These are phyloP conservation scores for Glycine tomentella DNA, from an alignment of 306 rosid species.

Conservation along the genomic window DNA sequence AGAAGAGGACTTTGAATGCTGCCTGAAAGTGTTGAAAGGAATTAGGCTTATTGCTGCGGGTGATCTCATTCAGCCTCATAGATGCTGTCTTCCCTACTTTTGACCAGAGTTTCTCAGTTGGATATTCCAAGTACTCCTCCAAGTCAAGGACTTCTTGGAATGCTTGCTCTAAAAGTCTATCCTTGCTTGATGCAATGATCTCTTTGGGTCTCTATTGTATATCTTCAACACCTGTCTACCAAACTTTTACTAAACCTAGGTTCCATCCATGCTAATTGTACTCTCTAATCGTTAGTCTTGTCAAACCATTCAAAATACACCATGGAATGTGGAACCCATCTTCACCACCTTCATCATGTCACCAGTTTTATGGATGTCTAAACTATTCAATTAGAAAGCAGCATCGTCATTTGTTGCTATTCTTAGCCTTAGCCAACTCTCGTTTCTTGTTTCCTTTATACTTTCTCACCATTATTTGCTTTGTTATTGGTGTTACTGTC, in stretches of 20 bases:
- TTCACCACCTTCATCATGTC: not conserved
- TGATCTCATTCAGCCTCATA: not conserved
- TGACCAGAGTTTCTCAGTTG: conserved; percentile 17
- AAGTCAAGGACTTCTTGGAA: not conserved
- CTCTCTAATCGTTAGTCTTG: not conserved
- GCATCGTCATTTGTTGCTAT: too few species aligned
- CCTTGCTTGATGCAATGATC: not conserved
- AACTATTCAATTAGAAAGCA: not conserved
- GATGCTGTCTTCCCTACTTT: not conserved
- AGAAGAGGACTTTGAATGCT: not conserved
- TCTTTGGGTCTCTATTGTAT: not conserved
- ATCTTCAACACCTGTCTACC: not conserved
- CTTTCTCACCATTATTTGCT: not conserved
- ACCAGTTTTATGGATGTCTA: not conserved
- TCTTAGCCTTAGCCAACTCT: not conserved
- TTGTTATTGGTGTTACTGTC: not conserved
- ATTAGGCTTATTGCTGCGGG: too few species aligned
- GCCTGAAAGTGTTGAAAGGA: too few species aligned
- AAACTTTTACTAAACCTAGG: not conserved
- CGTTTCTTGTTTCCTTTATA: not conserved
- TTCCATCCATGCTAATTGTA: not conserved
- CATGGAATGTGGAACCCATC: not conserved
- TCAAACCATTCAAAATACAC: not conserved
- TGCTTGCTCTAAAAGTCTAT: not conserved
- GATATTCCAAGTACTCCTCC: conserved; percentile 1